A percentile compares a stretch with the other conserved stretches of the same genome.
phyloP scores from a whole-genome alignment of 1,139 yeast species.

The Diutina ranongensis region DNA sequence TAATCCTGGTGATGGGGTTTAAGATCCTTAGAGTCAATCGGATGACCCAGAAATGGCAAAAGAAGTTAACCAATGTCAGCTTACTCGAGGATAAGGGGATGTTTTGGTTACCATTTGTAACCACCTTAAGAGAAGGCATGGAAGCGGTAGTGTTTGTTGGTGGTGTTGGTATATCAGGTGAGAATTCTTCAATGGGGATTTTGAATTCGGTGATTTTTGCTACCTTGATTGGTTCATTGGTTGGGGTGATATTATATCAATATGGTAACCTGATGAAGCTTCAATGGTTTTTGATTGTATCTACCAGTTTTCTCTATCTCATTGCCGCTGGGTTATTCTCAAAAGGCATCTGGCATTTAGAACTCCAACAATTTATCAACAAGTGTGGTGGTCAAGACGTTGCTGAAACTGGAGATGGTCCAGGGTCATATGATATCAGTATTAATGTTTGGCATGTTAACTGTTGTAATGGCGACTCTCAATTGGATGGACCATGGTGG shows the following conservation, averaged over 20 bases:
- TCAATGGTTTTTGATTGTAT: conserved; percentile 27
- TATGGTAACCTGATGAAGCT: conserved; percentile 32
- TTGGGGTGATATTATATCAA: conserved; percentile 29
- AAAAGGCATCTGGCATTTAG: conserved; percentile 36
- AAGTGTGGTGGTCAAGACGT: conserved; percentile 34
- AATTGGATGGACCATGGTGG: conserved; percentile 33
- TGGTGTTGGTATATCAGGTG: conserved; percentile 27
- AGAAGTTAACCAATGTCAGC: conserved; percentile 6
- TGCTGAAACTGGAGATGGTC: conserved; percentile 37
- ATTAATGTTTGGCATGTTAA: conserved; percentile 36
- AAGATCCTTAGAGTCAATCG: conserved; percentile 30
- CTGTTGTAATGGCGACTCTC: conserved; percentile 35
- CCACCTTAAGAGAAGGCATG: conserved; percentile 36
- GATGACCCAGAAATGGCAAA: conserved; percentile 12
- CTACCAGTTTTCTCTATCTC: conserved; percentile 31
- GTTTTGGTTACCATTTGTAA: conserved; percentile 22
- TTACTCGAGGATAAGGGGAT: neutral
- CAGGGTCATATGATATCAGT: conserved; percentile 32
- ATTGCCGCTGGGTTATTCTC: conserved; percentile 37
- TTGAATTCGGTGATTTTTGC: conserved; percentile 22
- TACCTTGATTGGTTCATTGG: conserved; percentile 19
- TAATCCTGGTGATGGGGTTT: conserved; percentile 34
- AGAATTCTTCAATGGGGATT: conserved; percentile 24
- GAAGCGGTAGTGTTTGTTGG: conserved; percentile 38
- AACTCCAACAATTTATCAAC: conserved; percentile 28